Base-by-base conservation (phyloP, 148 eudicot species). In the Fagopyrum esculentum region DNA sequence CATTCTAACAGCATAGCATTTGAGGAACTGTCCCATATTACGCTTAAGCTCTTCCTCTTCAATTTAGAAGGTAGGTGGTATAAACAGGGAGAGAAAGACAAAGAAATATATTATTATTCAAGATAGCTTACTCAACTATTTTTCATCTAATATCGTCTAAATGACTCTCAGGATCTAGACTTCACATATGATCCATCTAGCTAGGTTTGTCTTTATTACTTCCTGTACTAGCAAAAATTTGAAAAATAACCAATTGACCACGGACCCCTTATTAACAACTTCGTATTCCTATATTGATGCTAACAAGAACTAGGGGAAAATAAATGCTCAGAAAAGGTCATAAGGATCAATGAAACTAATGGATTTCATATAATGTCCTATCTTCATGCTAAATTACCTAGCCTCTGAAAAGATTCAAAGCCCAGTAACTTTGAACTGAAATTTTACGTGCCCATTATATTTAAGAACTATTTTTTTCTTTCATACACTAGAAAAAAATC, bases 381-480 rank as follows among this genome's bases (percentile, higher is more conserved):
- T 35, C 9, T 35, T 64, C 46, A 30, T 35, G 45, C n/a, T 35
- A 64, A 64, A 64, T 64, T 16, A 30, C 70, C 70, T 35, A 35
- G 29, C 70, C 45, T 40, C 17, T 13, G 46, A 35, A 4, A 35
- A 29, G 45, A 13, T 19, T 66, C 19, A 4, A 19, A 40, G 4
- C 4, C 45, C 46, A 66, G 71, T 43, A 66, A 15, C 71, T 66
- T 66, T 17, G 47, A 66, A 66, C 9, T 43, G 71, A 43, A 66
- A 66, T 12, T 11, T 57, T 57, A 13, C 11, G 45, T 66, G 19
- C 43, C 46, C 47, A 15, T 12, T 66, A 40, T 35, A 35, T 40
- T 40, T 5, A 13, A 43, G 71, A 66, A 66, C 71, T 40, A 5
- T 5, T 40, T 66, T 9, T 66, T 40, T 66, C 71, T 66, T 12